Conservation (phyloP, 1,284 basidiomycete genomes). For the Ganoderma lucidum region DNA sequence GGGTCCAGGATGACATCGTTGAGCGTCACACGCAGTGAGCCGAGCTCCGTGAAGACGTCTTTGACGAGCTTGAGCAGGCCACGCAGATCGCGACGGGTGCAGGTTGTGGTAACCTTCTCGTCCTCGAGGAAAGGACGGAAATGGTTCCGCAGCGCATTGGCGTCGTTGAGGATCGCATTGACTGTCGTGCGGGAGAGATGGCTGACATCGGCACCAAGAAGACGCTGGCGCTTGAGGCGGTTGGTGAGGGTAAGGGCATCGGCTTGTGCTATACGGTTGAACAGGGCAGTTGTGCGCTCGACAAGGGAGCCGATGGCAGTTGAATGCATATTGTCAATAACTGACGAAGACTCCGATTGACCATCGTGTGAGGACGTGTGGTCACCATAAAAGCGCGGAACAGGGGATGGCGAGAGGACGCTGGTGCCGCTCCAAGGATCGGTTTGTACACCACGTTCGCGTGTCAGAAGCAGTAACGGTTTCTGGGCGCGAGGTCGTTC, state of each 20-base stretch:
- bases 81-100: slow-evolving; percentile 86
- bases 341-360: slow-evolving; percentile 73
- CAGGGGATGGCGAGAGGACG: slow-evolving; percentile 45
- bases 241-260: slow-evolving; percentile 91
- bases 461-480: slow-evolving; percentile 65
- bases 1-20: slow-evolving; percentile 95
- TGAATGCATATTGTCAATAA: slow-evolving; percentile 55
- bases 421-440: slow-evolving; percentile 50
- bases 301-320: slow-evolving; percentile 69
- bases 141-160: slow-evolving; percentile 73
- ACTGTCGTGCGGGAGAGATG: slow-evolving; percentile 90
- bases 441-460: slow-evolving; percentile 80
- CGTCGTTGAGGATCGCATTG: slow-evolving; percentile 78
- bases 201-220: slow-evolving; percentile 84
- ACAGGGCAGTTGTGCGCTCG: slow-evolving; percentile 74
- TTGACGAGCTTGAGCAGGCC: slow-evolving; percentile 86
- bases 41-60: slow-evolving; percentile 87
- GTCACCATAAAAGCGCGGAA: slow-evolving; percentile 49
- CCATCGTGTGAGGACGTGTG: slow-evolving; percentile 60
- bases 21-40: slow-evolving; percentile 81
- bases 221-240: slow-evolving; percentile 90
- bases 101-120: slow-evolving; percentile 67
- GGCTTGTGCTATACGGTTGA: slow-evolving; percentile 78
- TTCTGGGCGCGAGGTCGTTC: slow-evolving; percentile 54
- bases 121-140: slow-evolving; percentile 81